Evolutionary conservation across 139 green algal genomes (phyloP), one percentile per base, ranked within the genome.

Genomic region (Raphidocelis subcapitata): DNA sequence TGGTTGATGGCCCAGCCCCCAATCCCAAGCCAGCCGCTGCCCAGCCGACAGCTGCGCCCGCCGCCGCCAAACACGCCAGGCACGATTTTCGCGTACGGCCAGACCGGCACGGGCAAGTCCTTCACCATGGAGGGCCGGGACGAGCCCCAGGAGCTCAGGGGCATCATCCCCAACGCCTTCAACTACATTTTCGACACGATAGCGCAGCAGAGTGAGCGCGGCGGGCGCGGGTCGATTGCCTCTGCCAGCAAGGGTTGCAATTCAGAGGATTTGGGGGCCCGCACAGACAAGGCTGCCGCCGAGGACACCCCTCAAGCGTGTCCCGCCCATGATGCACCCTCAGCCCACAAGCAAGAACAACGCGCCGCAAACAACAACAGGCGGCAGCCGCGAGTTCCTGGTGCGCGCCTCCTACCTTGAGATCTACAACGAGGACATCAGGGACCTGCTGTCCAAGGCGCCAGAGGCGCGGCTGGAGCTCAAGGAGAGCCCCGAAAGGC

Each of bases 391-490:
- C 52, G 82, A 91, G 67, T 96, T 89, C 79, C 81, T 94, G 20
- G 86, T 94, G 36, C 79, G 87, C n/a, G 83, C 82, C 29, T 90
- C 79, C 28, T 94, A 92, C 79, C 72, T 94, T 46, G 91, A 97
- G 73, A 94, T 97, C 49, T 97, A 97, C 81, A 95, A 94, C 72
- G 89, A 94, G 73, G 76, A 88, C 36, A 87, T 94, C 46, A 79
- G 85, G 16, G 88, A 94, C 75, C 76, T 94, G 64, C 74, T 94
- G 32, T 74, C 76, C 33, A 92, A 91, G 74, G 80, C 90, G 76
- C 76, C 79, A 44, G 64, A 73, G 71, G 81, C 82, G 49, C 87
- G 87, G 64, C 85, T 94, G 64, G 82, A 90, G 76, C 76, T 94
- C 5, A 91, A 91, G 76, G 86, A 94, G 77, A 85, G 62, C 55